Evolutionary conservation across 768 basidiomycete species (phyloP), one percentile per base, ranked within the genome.

Genomic region (Mrakia gelida): DNA sequence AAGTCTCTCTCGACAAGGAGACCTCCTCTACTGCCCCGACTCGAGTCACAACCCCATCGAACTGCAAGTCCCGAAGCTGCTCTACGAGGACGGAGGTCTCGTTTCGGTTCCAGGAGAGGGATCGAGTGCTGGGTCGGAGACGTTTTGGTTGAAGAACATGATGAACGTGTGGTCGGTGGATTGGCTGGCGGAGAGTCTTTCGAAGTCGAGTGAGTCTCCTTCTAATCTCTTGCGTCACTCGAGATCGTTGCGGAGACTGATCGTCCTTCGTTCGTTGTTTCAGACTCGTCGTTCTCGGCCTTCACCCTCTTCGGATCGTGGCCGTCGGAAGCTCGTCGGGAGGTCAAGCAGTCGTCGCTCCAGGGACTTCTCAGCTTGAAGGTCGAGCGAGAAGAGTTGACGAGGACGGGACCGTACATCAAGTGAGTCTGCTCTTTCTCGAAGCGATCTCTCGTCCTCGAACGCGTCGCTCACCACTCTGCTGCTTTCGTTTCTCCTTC

Each of bases 131-230:
- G 87, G 86, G 0, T 83, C 86, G 10, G 89, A 90, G 67, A 89
- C 86, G 38, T 86, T 88, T 59, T 87, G 88, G 73, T 81, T 93
- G 65, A 85, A 85, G 71, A 91, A 89, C 76, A 85, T 95, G 79
- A 90, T 93, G 85, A 94, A 92, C 83, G 95, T 99, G 76, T 99
- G 97, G 96, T 88, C 90, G 0, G 88, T 91, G 0, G 92, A 93
- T 80, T 89, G 91, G 88, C 90, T 98, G 61, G 86, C 91, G 77
- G 86, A 84, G 52, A 94, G 93, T 7, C 82, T 93, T 28, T 86
- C 88, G 65, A 87, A 90, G n/a, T 86, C 89, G 83, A 87, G 92
- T 92, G 82, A 80, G 88, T 80, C 11, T 30, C 30, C 4, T 16
- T 76, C 21, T 30, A 28, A 21, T 30, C 56, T 23, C 26, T 54